Evolutionary conservation across 176 grass and related monocot species (phyloP), one percentile per base, ranked within the genome.

Genomic region (Zoysia japonica): DNA sequence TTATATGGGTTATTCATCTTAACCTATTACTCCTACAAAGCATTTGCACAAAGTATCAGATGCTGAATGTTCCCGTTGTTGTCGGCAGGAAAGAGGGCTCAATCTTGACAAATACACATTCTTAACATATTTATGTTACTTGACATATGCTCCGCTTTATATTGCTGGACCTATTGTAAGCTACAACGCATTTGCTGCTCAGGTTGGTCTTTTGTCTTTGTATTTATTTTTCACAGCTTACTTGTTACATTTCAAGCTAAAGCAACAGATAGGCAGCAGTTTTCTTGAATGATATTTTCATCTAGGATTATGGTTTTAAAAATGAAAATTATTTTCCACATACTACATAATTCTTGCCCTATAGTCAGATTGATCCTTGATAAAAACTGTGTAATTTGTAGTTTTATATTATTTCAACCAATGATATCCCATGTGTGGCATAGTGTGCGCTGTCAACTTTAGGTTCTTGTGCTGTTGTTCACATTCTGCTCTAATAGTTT

Each of bases 141-240:
- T 98, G 86, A 94, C 89, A 81, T 98, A 94, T 85, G 90, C 92
- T 78, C 90, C 95, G 40, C 88, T 94, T 17, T 98, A 98, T 82
- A 98, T 98, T 73, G 90, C 90, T 68, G 95, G 95, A 60, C 95
- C 95, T 80, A 87, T 92, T 91, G 79, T 94, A 72, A 87, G 92
- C 68, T 98, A 90, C 86, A 98, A 98, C 81, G 92, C 95, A 20
- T 98, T 98, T 87, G 87, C 90, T 76, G 66, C 85, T 71, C 95
- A 98, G 92, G 95, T 98, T 77, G 9, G 83, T 85, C 38, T 69
- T 79, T 80, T 55, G 9, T 79, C 28, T 79, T 68, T 11, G 39
- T 52, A 61, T 20, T 83, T 68, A 68, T 62, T 76, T 61, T 15
- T 20, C 45, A 12, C 51, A 69, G 19, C 46, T 84, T 11, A 47